Evolutionary conservation across 139 green algal genomes (phyloP).

Genomic region (Chlorella sp.): DNA sequence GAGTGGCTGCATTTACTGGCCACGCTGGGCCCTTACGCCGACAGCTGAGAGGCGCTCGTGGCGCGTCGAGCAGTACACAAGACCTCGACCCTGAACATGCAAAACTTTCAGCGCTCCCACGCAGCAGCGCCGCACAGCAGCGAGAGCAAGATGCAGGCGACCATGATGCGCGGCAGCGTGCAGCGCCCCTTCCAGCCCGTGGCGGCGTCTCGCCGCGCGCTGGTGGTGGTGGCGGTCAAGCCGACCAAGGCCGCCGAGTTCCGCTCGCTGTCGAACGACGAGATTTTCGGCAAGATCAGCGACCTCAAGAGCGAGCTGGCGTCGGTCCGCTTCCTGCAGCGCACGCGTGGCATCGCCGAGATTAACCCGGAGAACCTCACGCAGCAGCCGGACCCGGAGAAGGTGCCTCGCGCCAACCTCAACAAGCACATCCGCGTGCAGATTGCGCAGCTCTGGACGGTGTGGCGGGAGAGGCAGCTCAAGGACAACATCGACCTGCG

Average conservation of each 20-base stretch:
- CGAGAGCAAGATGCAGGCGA: too few species aligned
- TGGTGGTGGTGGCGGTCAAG: constrained; percentile 24
- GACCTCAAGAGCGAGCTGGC: constrained; percentile 40
- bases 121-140: too few species aligned
- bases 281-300: constrained; percentile 33
- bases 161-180: too few species aligned
- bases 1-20: too few species aligned
- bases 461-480: constrained; percentile 41
- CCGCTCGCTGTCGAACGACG: constrained; percentile 13
- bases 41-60: too few species aligned
- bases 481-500: constrained; percentile 30
- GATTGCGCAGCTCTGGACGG: constrained; percentile 42
- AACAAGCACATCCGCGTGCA: constrained; percentile 42
- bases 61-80: too few species aligned
- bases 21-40: too few species aligned
- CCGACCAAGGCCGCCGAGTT: constrained; percentile 35
- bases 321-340: constrained; percentile 30
- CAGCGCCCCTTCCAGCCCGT: too few species aligned
- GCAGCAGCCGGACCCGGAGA: constrained; percentile 34
- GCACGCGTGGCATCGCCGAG: constrained; percentile 32
- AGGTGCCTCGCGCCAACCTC: constrained; percentile 36
- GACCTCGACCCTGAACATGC: too few species aligned
- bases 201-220: too few species aligned
- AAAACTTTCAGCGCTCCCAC: too few species aligned
- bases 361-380: constrained; percentile 17